Percentiles rank a stretch among this genome's conserved stretches.
Evolutionary conservation across 176 grass and related monocot genomes (phyloP).

Genomic region (Alloteropsis semialata): DNA sequence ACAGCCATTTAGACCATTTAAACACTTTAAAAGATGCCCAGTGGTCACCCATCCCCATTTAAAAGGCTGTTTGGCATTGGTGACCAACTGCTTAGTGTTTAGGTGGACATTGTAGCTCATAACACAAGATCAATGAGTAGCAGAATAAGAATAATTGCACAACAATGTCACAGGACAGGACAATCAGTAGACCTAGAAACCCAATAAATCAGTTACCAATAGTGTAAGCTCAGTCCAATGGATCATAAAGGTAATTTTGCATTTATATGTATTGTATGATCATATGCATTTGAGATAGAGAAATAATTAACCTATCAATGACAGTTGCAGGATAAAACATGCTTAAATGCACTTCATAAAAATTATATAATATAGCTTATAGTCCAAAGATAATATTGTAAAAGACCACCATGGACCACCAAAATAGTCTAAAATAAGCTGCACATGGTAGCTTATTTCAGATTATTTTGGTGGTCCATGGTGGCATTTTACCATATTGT

Average conservation of each 20-base stretch:
- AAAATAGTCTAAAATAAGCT: too few relatives aligned
- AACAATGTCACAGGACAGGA: not conserved
- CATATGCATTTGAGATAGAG: not conserved
- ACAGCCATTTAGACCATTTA: too few relatives aligned
- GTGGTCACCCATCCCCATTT: not conserved
- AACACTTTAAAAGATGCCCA: too few relatives aligned
- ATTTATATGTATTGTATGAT: not conserved
- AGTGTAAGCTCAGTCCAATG: not conserved
- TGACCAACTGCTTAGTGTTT: not conserved
- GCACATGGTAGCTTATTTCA: too few relatives aligned
- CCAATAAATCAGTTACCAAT: conserved; percentile 14
- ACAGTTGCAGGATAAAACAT: not conserved
- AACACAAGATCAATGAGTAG: not conserved
- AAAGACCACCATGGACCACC: too few relatives aligned
- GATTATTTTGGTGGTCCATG: too few relatives aligned
- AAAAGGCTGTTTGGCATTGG: not conserved
- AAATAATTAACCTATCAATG: not conserved
- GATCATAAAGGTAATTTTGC: not conserved
- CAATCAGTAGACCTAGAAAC: conserved; percentile 16
- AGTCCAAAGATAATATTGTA: too few relatives aligned
- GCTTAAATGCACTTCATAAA: not conserved
- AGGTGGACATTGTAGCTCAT: not conserved
- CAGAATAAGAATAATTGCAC: conserved; percentile 2
- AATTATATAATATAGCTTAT: too few relatives aligned
- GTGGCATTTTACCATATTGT: too few relatives aligned